Conservation (phyloP, 176 grass and related monocot species). For the Triticum timopheevii region DNA sequence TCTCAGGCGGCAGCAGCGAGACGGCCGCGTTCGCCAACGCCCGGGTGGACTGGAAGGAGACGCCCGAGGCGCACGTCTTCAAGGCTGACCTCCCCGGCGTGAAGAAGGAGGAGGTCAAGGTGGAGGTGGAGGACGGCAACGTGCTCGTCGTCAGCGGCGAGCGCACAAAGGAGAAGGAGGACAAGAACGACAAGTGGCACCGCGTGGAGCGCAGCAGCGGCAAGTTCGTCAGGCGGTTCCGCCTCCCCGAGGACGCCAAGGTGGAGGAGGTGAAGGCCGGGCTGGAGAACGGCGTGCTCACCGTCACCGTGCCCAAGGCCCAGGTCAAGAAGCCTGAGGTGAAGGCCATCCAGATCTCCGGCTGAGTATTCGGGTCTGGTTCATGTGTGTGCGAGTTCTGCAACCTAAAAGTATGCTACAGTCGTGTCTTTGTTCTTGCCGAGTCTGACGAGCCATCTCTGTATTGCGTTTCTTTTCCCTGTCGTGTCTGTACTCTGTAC, state of each 20-base stretch:
- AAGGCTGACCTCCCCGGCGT: slow-evolving; percentile 42
- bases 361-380: background rate
- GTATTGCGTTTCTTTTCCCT: no score
- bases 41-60: slow-evolving; percentile 44
- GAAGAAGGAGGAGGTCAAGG: slow-evolving; percentile 45
- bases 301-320: slow-evolving; percentile 29
- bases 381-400: no score
- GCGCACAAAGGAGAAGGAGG: slow-evolving; percentile 34
- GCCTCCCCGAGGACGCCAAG: slow-evolving; percentile 38
- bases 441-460: no score
- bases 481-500: no score
- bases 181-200: slow-evolving; percentile 47
- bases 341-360: slow-evolving; percentile 38
- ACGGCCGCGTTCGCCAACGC: slow-evolving; percentile 9
- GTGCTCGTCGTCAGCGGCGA: slow-evolving; percentile 41
- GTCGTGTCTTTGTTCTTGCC: no score
- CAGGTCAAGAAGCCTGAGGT: slow-evolving; percentile 13
- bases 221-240: slow-evolving; percentile 18
- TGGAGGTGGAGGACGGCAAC: slow-evolving; percentile 43
- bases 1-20: background rate
- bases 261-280: slow-evolving; percentile 35
- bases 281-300: slow-evolving; percentile 42
- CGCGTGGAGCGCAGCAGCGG: slow-evolving; percentile 46
- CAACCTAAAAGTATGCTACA: no score
- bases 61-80: slow-evolving; percentile 28